A percentile compares a stretch with the other conserved stretches of the same genome.
These are phyloP conservation scores for Fraxinus baroniana DNA, from an alignment of 305 asterid genomes.

Conservation along the genomic window DNA sequence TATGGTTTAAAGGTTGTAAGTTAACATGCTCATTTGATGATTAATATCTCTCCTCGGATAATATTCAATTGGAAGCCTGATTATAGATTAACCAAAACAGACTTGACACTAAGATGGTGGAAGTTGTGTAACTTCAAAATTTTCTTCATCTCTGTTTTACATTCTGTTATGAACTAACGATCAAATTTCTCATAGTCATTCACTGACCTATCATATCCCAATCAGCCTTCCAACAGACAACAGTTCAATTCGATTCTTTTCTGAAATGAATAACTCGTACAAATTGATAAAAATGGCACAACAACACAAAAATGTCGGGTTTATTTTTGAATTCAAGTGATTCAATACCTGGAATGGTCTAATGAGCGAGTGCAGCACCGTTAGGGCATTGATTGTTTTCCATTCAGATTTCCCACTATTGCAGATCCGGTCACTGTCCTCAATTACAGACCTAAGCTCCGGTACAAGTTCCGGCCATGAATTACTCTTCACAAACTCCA, in stretches of 20 bases:
- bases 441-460: slow-evolving; percentile 33
- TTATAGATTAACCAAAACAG: background rate
- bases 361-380: slow-evolving; percentile 38
- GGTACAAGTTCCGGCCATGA: slow-evolving; percentile 47
- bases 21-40: background rate
- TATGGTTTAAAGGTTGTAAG: background rate
- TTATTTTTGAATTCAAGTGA: background rate
- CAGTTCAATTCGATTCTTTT: background rate
- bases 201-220: background rate
- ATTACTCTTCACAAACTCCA: slow-evolving; percentile 38
- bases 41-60: background rate
- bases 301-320: background rate
- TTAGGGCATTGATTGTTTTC: slow-evolving; percentile 42
- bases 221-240: background rate
- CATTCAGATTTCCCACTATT: slow-evolving; percentile 27
- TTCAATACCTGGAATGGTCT: slow-evolving; percentile 47
- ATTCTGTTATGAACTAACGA: background rate
- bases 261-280: background rate
- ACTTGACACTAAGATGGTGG: background rate
- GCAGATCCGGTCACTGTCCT: slow-evolving; percentile 31
- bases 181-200: background rate
- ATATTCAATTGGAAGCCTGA: background rate
- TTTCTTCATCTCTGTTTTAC: background rate
- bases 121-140: background rate
- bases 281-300: background rate